phyloP scores from a whole-genome alignment of 2,329 filamentous ascomycete genomes.

The Scorias spongiosa region DNA sequence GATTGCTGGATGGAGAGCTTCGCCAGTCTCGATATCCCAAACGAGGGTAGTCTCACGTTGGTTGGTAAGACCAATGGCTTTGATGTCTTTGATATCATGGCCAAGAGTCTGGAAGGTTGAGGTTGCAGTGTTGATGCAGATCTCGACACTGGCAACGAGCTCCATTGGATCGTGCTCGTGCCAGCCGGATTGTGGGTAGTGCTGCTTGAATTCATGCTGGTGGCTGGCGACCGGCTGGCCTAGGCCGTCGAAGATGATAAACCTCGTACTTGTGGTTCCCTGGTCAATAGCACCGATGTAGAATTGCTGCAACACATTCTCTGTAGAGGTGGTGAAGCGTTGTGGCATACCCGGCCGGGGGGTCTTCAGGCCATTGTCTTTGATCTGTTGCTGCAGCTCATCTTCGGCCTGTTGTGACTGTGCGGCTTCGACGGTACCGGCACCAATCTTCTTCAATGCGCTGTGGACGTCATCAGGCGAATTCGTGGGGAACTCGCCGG shows the following conservation, averaged over 20 bases:
- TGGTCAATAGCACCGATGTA: slow-evolving; percentile 78
- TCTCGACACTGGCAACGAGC: slow-evolving; percentile 55
- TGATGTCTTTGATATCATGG: slow-evolving; percentile 51
- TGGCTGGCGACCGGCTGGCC: slow-evolving; percentile 64
- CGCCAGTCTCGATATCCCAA: slow-evolving; percentile 68
- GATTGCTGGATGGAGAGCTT: slow-evolving; percentile 66
- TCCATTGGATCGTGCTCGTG: slow-evolving; percentile 73
- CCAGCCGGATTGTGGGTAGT: slow-evolving; percentile 75
- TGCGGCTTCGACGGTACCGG: neutral
- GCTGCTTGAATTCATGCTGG: slow-evolving; percentile 68
- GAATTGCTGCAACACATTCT: slow-evolving; percentile 31
- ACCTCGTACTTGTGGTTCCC: slow-evolving; percentile 71
- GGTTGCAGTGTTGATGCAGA: slow-evolving; percentile 61
- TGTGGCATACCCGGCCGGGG: slow-evolving; percentile 11
- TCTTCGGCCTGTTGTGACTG: neutral
- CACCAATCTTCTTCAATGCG: neutral
- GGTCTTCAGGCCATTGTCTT: neutral
- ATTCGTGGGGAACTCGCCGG: too few relatives aligned
- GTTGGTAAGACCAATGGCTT: slow-evolving; percentile 68
- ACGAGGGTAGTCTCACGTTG: slow-evolving; percentile 75
- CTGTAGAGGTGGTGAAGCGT: slow-evolving; percentile 19
- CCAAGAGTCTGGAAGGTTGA: slow-evolving; percentile 53
- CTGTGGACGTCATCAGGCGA: neutral
- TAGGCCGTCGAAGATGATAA: slow-evolving; percentile 68
- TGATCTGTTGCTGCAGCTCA: neutral